Evolutionary conservation across 2,329 filamentous ascomycete genomes (phyloP).

Genomic region (Botrytis fabae): DNA sequence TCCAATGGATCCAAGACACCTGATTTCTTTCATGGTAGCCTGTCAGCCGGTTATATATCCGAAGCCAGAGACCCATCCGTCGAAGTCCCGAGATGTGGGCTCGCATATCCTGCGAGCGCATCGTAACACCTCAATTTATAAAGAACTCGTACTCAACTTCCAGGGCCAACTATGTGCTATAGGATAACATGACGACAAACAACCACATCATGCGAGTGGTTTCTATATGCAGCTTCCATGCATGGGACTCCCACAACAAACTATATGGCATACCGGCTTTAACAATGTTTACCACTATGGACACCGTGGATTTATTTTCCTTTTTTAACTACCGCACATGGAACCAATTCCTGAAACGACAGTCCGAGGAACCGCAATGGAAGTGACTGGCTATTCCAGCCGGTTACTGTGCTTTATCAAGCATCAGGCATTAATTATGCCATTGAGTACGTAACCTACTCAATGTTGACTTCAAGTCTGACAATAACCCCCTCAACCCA

Average conservation of each 20-base stretch:
- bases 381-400: slow-evolving; percentile 28
- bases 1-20: not conserved
- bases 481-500: slow-evolving; percentile 31
- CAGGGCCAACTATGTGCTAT: not conserved
- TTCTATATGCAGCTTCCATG: slow-evolving; percentile 17
- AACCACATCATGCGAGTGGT: not conserved
- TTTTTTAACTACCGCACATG: slow-evolving; percentile 16
- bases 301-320: slow-evolving; percentile 17
- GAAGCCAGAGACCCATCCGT: not conserved
- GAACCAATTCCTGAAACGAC: not conserved
- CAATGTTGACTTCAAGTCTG: slow-evolving; percentile 34
- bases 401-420: slow-evolving; percentile 26
- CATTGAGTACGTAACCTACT: slow-evolving; percentile 40
- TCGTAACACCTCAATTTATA: not conserved
- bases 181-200: not conserved
- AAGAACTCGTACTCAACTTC: not conserved
- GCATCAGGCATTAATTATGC: slow-evolving; percentile 36
- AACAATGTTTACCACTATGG: slow-evolving; percentile 12
- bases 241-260: slow-evolving; percentile 2
- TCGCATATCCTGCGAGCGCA: slow-evolving; percentile 24
- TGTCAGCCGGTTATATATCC: not conserved
- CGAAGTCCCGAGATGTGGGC: slow-evolving; percentile 16
- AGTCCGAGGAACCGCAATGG: not conserved
- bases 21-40: slow-evolving; percentile 8
- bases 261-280: not conserved